These are phyloP conservation scores for Peniophora sp. DNA, from an alignment of 1,284 basidiomycete genomes.

Conservation along the genomic window DNA sequence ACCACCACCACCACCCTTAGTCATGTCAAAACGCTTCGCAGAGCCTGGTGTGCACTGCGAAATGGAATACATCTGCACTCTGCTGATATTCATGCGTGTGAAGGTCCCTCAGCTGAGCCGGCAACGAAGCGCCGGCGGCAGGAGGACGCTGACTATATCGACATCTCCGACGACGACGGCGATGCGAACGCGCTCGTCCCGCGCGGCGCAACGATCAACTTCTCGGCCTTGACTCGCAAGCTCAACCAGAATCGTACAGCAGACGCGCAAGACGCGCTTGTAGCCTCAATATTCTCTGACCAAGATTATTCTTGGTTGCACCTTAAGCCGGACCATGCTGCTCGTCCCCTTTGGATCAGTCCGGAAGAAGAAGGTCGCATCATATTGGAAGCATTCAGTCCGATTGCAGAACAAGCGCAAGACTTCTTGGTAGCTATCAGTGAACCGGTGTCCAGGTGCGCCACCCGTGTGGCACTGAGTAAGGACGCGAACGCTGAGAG, in stretches of 20 bases:
- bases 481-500: slow-evolving; percentile 23
- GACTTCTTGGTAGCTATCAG: slow-evolving; percentile 98
- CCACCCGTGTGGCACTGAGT: slow-evolving; percentile 12
- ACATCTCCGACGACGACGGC: slow-evolving; percentile 46
- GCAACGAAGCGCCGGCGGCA: slow-evolving; percentile 41
- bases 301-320: slow-evolving; percentile 82
- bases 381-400: slow-evolving; percentile 92
- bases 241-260: slow-evolving; percentile 51
- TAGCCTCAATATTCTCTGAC: slow-evolving; percentile 72
- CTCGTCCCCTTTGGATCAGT: slow-evolving; percentile 90
- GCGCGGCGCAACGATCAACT: slow-evolving; percentile 69
- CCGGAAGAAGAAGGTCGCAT: slow-evolving; percentile 92
- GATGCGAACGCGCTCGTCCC: slow-evolving; percentile 51
- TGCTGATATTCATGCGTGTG: background rate
- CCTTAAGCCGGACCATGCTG: slow-evolving; percentile 84
- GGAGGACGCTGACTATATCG: slow-evolving; percentile 45
- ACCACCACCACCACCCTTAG: too few species aligned
- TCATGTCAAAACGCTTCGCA: too few species aligned
- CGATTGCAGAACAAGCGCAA: slow-evolving; percentile 96
- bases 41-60: too few species aligned
- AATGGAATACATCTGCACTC: background rate
- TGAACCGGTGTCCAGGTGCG: slow-evolving; percentile 96
- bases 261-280: slow-evolving; percentile 60
- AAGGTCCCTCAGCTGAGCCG: background rate
- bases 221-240: slow-evolving; percentile 72